Percentiles rank a stretch among this genome's conserved stretches.
phyloP scores from a whole-genome alignment of 305 asterid genomes.

The Solanum hybrid region DNA sequence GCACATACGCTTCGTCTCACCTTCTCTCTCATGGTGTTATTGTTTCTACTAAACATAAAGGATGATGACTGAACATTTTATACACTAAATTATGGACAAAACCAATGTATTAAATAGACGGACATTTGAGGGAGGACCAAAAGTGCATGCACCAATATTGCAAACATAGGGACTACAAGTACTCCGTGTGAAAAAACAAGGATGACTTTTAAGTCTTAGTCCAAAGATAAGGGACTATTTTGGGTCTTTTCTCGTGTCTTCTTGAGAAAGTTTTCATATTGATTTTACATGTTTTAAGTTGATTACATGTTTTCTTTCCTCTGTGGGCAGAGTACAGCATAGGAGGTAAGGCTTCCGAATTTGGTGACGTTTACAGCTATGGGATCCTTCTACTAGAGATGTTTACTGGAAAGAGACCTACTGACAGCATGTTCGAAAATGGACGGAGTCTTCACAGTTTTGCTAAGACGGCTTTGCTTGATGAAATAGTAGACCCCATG shows the following conservation, averaged over 20 bases:
- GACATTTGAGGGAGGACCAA: neutral
- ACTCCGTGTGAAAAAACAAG: neutral
- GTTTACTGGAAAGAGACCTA: constrained; percentile 15
- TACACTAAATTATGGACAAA: neutral
- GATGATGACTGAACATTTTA: neutral
- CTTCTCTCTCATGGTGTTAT: neutral
- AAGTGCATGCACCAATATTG: neutral
- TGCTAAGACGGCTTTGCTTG: constrained; percentile 7
- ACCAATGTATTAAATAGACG: neutral
- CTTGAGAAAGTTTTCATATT: neutral
- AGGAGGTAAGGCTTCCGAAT: constrained; percentile 12
- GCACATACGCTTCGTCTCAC: neutral
- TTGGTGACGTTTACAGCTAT: constrained; percentile 26
- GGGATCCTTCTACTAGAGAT: constrained; percentile 25
- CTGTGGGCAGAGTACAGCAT: constrained; percentile 19
- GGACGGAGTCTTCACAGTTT: constrained; percentile 12
- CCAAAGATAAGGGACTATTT: neutral
- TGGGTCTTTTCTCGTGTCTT: neutral
- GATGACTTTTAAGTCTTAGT: neutral
- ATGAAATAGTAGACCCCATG: constrained; percentile 9
- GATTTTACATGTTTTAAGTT: neutral
- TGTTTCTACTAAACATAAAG: neutral
- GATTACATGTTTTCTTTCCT: neutral
- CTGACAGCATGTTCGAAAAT: constrained; percentile 3
- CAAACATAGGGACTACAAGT: neutral